Conservation (phyloP, 148 eudicot genomes). For the Oxyria digyna region DNA sequence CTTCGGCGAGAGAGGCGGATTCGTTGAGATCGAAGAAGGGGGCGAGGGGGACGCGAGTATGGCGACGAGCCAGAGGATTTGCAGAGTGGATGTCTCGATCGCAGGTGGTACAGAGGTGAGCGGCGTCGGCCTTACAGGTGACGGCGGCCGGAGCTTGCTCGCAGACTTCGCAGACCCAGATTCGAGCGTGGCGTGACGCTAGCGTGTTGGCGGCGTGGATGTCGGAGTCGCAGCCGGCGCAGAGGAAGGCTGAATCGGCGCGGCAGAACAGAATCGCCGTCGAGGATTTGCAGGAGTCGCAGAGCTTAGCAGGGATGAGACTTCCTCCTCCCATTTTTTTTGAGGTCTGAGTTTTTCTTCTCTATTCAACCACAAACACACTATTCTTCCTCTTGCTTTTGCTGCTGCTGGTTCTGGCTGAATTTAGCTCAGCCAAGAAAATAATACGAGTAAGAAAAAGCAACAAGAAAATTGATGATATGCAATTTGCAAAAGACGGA, state of each 20-base stretch:
- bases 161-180: constrained; percentile 53
- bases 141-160: constrained; percentile 49
- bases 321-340: background rate
- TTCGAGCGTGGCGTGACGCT: constrained; percentile 40
- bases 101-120: constrained; percentile 42
- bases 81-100: constrained; percentile 64
- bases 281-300: constrained; percentile 58
- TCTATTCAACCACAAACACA: background rate
- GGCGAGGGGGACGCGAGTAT: constrained; percentile 40
- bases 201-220: constrained; percentile 39
- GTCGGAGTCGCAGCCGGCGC: constrained; percentile 53
- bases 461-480: background rate
- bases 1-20: constrained; percentile 8
- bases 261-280: constrained; percentile 61
- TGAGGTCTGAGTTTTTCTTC: background rate
- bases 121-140: constrained; percentile 63
- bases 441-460: background rate
- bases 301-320: constrained; percentile 12
- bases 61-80: constrained; percentile 49
- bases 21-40: constrained; percentile 27
- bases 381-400: background rate
- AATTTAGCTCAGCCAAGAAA: background rate
- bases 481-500: constrained; percentile 5
- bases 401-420: background rate
- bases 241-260: constrained; percentile 51